Conservation (phyloP, 257 asterid genomes). For the Solanum piurae region DNA sequence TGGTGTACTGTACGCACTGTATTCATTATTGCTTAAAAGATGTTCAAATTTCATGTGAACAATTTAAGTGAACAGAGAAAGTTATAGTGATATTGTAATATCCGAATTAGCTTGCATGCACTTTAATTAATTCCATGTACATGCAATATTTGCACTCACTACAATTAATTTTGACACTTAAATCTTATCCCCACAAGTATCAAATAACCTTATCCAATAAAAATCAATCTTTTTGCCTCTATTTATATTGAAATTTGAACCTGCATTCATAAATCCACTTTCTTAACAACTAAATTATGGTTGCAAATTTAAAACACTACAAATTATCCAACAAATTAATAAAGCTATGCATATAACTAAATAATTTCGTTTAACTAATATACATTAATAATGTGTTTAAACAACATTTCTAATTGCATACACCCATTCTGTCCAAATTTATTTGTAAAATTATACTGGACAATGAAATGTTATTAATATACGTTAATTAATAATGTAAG, state of each 20-base stretch:
- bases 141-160: background rate
- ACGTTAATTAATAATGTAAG: background rate
- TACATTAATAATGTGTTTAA: background rate
- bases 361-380: background rate
- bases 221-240: background rate
- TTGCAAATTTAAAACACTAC: background rate
- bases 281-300: background rate
- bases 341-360: background rate
- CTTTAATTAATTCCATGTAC: background rate
- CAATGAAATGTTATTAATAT: background rate
- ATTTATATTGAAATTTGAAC: background rate
- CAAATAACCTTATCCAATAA: background rate
- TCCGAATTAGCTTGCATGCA: background rate
- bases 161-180: background rate
- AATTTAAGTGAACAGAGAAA: background rate
- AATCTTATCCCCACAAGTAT: background rate
- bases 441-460: background rate
- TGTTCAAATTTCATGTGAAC: background rate
- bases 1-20: fast-evolving
- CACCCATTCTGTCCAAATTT: background rate
- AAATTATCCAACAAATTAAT: background rate
- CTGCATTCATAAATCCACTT: background rate
- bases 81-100: background rate
- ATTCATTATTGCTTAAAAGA: background rate
- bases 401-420: background rate